phyloP scores from a whole-genome alignment of 176 grass and related monocot species.

The Musa schizocarpa region DNA sequence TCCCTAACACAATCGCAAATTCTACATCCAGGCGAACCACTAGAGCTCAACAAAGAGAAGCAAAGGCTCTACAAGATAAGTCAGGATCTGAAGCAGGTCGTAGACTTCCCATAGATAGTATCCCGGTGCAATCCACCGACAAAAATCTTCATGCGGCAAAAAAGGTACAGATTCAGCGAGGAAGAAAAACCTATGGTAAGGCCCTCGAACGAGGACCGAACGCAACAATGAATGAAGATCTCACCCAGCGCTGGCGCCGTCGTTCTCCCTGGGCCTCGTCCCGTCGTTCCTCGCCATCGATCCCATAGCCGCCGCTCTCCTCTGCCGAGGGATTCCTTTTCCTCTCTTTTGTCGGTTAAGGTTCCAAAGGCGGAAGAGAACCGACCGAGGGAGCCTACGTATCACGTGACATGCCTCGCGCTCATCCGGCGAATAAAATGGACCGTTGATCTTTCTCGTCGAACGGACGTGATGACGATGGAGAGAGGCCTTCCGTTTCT shows the following conservation, averaged over 20 bases:
- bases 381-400: no score
- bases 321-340: neutral
- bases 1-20: no score
- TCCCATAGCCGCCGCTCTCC: neutral
- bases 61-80: neutral
- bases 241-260: slow-evolving; percentile 39
- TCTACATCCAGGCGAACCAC: no score
- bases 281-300: slow-evolving; percentile 7
- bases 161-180: slow-evolving; percentile 18
- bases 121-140: slow-evolving; percentile 63
- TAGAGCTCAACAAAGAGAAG: neutral
- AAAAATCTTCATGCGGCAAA: slow-evolving; percentile 65
- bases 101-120: slow-evolving; percentile 35
- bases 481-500: no score
- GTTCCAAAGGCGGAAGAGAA: neutral
- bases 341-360: neutral
- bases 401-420: no score
- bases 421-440: no score
- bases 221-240: neutral
- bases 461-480: no score
- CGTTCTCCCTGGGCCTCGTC: slow-evolving; percentile 13
- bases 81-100: neutral
- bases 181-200: neutral
- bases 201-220: neutral
- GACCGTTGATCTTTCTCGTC: no score